These are phyloP conservation scores for Rhizophora mangle DNA, from an alignment of 345 rosid species.

Conservation along the genomic window DNA sequence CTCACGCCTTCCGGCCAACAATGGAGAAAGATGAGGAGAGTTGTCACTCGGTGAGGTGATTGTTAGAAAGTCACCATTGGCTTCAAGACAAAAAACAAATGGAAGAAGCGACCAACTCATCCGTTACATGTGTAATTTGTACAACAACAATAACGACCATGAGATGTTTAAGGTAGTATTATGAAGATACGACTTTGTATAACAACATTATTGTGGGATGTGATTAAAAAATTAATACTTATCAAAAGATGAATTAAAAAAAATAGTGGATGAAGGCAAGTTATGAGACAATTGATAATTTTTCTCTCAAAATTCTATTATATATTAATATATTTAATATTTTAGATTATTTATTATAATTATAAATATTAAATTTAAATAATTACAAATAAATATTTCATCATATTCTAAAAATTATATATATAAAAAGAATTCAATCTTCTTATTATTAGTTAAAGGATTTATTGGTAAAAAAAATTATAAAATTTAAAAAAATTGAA, in stretches of 20 bases:
- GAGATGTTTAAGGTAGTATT: conserved; percentile 15
- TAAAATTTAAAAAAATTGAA: too few species aligned
- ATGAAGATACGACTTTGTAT: conserved; percentile 28
- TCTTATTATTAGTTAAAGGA: too few species aligned
- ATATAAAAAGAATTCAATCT: too few species aligned
- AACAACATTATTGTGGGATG: conserved; percentile 43
- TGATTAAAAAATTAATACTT: conserved; percentile 39
- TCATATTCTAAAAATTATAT: conserved; percentile 15
- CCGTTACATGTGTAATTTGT: conserved; percentile 1
- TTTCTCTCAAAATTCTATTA: conserved; percentile 11
- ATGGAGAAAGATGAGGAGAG: conserved; percentile 48
- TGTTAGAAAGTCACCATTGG: conserved; percentile 35
- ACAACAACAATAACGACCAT: not conserved
- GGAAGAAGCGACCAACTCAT: conserved; percentile 40
- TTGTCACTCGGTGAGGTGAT: conserved; percentile 31
- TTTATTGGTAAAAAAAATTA: too few species aligned
- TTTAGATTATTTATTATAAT: conserved; percentile 47
- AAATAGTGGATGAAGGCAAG: too few species aligned
- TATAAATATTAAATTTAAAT: conserved; percentile 44
- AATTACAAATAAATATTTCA: conserved; percentile 43
- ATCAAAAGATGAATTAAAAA: conserved; percentile 27
- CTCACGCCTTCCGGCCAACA: conserved; percentile 35
- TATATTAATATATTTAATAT: conserved; percentile 38
- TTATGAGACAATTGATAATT: too few species aligned
- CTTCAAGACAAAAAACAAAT: conserved; percentile 31